Percentiles rank a stretch among this genome's conserved stretches.
Evolutionary conservation across 2,329 filamentous ascomycete species (phyloP).

Genomic region (Cadophora sp.): DNA sequence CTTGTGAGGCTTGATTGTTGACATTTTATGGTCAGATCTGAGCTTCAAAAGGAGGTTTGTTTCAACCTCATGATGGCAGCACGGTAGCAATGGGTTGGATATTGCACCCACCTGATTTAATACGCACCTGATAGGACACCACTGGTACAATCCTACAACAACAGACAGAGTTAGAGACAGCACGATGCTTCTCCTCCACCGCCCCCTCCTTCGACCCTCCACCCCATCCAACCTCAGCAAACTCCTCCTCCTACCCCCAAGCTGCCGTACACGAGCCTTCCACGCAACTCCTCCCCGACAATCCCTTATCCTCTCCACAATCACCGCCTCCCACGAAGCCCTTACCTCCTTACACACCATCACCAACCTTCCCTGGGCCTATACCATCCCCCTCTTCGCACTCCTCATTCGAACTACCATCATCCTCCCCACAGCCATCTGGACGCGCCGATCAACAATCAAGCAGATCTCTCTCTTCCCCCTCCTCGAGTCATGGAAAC

Average conservation of each 20-base stretch:
- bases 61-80: slow-evolving; percentile 1
- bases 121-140: not conserved
- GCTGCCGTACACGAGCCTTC: slow-evolving; percentile 54
- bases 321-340: slow-evolving; percentile 51
- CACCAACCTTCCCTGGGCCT: slow-evolving; percentile 59
- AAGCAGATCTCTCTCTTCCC: slow-evolving; percentile 53
- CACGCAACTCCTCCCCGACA: slow-evolving; percentile 54
- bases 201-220: slow-evolving; percentile 11
- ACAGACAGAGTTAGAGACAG: not conserved
- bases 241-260: slow-evolving; percentile 37
- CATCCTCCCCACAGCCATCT: slow-evolving; percentile 55
- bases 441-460: slow-evolving; percentile 48
- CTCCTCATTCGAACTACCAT: slow-evolving; percentile 56
- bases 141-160: not conserved
- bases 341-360: slow-evolving; percentile 57
- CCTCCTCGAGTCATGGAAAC: slow-evolving; percentile 49
- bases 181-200: slow-evolving; percentile 3
- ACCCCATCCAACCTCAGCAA: slow-evolving; percentile 6
- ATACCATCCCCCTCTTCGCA: slow-evolving; percentile 61
- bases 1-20: not conserved
- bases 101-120: not conserved
- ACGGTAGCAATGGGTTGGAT: not conserved
- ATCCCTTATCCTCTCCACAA: slow-evolving; percentile 48
- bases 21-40: slow-evolving; percentile 2
- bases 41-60: not conserved